Conservation (phyloP, 1,284 basidiomycete genomes). For the Tilletiopsis washingtonensis region DNA sequence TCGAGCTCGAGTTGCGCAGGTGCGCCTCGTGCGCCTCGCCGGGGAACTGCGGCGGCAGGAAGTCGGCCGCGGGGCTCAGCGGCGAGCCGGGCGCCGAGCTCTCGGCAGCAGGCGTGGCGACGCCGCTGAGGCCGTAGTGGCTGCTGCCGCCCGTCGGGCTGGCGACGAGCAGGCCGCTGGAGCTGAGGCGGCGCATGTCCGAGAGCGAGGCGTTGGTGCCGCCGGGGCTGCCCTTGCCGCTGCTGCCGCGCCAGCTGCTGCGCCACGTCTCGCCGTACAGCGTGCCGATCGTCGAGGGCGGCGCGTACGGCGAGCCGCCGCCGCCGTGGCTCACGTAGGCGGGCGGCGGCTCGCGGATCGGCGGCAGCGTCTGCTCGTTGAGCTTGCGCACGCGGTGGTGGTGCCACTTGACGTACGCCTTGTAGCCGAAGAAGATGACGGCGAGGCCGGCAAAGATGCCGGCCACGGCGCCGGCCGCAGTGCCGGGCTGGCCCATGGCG, state of each 20-base stretch:
- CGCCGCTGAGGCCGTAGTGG: too few relatives aligned
- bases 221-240: constrained; percentile 4
- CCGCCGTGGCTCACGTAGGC: constrained; percentile 14
- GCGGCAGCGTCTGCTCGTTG: constrained; percentile 16
- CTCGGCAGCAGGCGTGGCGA: too few relatives aligned
- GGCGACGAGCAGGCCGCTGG: neutral
- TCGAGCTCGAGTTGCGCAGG: constrained; percentile 15
- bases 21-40: constrained; percentile 18
- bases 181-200: neutral
- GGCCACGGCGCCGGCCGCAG: constrained; percentile 30
- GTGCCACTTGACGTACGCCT: constrained; percentile 17
- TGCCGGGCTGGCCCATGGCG: constrained; percentile 30
- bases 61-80: neutral
- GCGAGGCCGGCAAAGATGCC: constrained; percentile 29
- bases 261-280: constrained; percentile 4
- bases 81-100: constrained; percentile 4
- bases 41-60: constrained; percentile 7
- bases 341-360: constrained; percentile 20
- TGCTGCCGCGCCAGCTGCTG: constrained; percentile 3
- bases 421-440: constrained; percentile 21
- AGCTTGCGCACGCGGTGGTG: neutral
- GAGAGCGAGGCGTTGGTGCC: neutral
- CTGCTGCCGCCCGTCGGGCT: neutral
- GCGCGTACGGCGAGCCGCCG: neutral
- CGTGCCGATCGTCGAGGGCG: neutral